phyloP scores from a whole-genome alignment of 169 alveolate genomes.

The Eimeria falciformis region DNA sequence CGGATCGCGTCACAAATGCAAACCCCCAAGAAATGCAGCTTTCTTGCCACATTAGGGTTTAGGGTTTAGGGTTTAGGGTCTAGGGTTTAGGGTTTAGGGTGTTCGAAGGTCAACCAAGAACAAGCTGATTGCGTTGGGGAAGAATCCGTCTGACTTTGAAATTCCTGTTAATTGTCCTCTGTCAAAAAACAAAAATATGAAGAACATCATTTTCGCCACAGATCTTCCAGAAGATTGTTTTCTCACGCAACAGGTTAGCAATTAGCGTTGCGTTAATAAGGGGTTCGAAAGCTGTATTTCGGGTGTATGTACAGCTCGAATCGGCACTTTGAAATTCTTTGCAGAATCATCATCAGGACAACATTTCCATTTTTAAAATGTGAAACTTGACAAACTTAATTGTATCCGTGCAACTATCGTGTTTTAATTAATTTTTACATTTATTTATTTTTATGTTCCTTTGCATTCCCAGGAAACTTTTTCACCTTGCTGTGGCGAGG shows the following conservation, averaged over 20 bases:
- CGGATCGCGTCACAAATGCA: too few species aligned
- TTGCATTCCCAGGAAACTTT: constrained; percentile 68
- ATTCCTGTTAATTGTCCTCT: constrained; percentile 48
- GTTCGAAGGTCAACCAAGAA: not conserved
- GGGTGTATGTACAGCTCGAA: not conserved
- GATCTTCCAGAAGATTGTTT: constrained; percentile 71
- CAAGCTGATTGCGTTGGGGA: constrained; percentile 52
- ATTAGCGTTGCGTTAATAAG: too few species aligned
- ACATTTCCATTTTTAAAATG: not conserved
- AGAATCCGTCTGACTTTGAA: constrained; percentile 61
- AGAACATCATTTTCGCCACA: constrained; percentile 51
- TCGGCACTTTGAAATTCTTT: too few species aligned
- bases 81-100: not conserved
- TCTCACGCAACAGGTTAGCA: constrained; percentile 40
- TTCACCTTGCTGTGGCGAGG: constrained; percentile 67
- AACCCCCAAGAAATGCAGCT: too few species aligned
- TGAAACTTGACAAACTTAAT: too few species aligned
- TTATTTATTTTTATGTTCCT: not conserved
- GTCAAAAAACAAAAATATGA: constrained; percentile 19
- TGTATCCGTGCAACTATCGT: not conserved
- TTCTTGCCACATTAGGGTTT: too few species aligned
- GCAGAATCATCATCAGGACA: not conserved
- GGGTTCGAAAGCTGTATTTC: not conserved
- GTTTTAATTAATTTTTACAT: not conserved
- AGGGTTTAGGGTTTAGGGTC: not conserved